Conservation (phyloP, 1,284 basidiomycete species). For the Ceratobasidium papillatum region DNA sequence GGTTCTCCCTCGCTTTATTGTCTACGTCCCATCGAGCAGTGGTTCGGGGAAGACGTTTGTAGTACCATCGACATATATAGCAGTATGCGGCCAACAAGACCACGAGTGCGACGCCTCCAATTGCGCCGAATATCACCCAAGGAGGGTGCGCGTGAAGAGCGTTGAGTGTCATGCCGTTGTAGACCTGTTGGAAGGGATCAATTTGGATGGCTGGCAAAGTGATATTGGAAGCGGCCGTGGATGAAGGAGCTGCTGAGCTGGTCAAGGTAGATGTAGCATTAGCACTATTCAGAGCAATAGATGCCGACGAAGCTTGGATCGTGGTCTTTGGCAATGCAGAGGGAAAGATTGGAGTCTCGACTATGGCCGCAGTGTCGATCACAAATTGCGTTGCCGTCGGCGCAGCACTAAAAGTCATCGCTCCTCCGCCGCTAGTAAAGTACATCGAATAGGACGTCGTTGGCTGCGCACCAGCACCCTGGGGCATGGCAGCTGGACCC, state of each 20-base stretch:
- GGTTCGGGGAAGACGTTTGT: constrained; percentile 35
- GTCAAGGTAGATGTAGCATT: not conserved
- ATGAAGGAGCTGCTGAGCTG: not conserved
- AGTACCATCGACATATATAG: constrained; percentile 40
- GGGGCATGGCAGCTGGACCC: constrained; percentile 4
- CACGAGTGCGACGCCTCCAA: constrained; percentile 20
- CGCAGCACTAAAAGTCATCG: not conserved
- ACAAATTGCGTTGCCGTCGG: constrained; percentile 29
- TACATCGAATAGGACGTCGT: not conserved
- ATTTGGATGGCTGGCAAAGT: not conserved
- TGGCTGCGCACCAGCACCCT: not conserved
- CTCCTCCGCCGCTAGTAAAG: not conserved
- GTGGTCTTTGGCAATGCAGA: not conserved
- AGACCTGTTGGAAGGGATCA: constrained; percentile 26
- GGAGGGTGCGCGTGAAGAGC: constrained; percentile 15
- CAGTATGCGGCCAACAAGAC: constrained; percentile 33
- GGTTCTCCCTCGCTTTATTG: constrained; percentile 15
- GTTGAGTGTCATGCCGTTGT: constrained; percentile 20
- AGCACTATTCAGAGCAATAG: not conserved
- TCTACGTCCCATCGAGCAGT: constrained; percentile 36
- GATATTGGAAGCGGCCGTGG: not conserved
- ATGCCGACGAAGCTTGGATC: not conserved
- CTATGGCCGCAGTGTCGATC: constrained; percentile 3
- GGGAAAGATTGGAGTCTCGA: not conserved
- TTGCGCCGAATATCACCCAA: constrained; percentile 6